phyloP scores from a whole-genome alignment of 495 filamentous ascomycete genomes.

The Penicillium cosmopolitanum region DNA sequence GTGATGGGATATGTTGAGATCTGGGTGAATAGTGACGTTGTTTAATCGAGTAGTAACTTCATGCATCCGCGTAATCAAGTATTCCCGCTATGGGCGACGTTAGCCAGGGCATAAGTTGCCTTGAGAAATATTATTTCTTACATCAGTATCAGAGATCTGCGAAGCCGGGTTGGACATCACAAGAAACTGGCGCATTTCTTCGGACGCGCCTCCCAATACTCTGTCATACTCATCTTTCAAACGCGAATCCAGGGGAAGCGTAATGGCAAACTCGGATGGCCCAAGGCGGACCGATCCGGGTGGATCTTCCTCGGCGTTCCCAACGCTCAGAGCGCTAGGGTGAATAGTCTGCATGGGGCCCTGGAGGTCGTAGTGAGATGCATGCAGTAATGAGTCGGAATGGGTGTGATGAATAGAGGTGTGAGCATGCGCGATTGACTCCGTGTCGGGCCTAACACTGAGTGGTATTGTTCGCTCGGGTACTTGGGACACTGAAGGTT shows the following conservation, averaged over 20 bases:
- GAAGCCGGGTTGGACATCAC: constrained; percentile 18
- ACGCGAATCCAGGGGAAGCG: constrained; percentile 51
- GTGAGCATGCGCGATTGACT: constrained; percentile 25
- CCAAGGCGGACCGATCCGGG: constrained; percentile 49
- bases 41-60: constrained; percentile 46
- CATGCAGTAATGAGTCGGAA: constrained; percentile 27
- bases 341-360: constrained; percentile 45
- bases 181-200: constrained; percentile 34
- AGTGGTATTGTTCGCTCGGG: constrained; percentile 42
- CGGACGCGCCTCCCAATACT: constrained; percentile 31
- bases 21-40: constrained; percentile 56
- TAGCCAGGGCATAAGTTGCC: background rate
- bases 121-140: constrained; percentile 14
- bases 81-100: constrained; percentile 20
- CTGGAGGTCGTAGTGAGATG: constrained; percentile 19
- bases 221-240: constrained; percentile 49
- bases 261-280: constrained; percentile 46
- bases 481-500: constrained; percentile 32
- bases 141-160: constrained; percentile 23
- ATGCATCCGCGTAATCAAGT: constrained; percentile 36
- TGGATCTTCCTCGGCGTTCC: constrained; percentile 26
- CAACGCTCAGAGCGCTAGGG: constrained; percentile 45
- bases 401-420: constrained; percentile 28
- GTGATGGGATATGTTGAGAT: constrained; percentile 52
- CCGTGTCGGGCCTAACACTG: constrained; percentile 41